Evolutionary conservation across 371 early-diverging fungal species (phyloP), one percentile per base, ranked within the genome.

Genomic region (Mucor velutinosus): DNA sequence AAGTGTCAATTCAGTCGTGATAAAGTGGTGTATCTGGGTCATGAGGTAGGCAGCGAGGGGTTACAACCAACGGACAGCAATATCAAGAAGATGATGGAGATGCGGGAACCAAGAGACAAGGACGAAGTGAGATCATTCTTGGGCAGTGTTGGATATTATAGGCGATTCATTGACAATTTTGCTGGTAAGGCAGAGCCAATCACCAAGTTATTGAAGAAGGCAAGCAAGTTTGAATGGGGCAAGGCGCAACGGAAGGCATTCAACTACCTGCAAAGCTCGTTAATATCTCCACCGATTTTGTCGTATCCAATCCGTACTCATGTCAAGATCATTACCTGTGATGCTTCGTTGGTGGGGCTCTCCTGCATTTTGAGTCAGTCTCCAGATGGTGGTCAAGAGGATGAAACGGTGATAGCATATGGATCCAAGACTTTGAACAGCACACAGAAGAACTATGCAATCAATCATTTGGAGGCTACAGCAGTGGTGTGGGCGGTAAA

Each of bases 1-100:
- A 87, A 89, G 68, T 85, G 86, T 67, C 33, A 62, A 25, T 77
- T 86, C 32, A 43, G 57, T 7, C 32, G 49, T 7, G 51, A 60
- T 7, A 19, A 65, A n/a, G 67, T 85, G 0, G 62, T 58, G 14
- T 75, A 75, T 41, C 65, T 87, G 0, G 86, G 86, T 11, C 69
- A 78, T 66, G 19, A 45, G 29, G 66, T 88, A 17, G 62, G 68
- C 12, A 14, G 12, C 1, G 14, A 75, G 1, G 83, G 82, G 7
- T 7, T 82, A 0, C 0, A 0, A 0, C 67, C 78, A 2, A 55
- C 43, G 1, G 21, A 39, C 1, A 30, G 58, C 2, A 76, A 72
- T 33, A 25, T 67, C 0, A 35, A 62, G 17, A 71, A 76, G 27
- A 56, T 65, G 3, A 12, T 60, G 1, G 27, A 64, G 0, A 17